Conservation (phyloP, 495 filamentous ascomycete species). For the Talaromyces ruber region DNA sequence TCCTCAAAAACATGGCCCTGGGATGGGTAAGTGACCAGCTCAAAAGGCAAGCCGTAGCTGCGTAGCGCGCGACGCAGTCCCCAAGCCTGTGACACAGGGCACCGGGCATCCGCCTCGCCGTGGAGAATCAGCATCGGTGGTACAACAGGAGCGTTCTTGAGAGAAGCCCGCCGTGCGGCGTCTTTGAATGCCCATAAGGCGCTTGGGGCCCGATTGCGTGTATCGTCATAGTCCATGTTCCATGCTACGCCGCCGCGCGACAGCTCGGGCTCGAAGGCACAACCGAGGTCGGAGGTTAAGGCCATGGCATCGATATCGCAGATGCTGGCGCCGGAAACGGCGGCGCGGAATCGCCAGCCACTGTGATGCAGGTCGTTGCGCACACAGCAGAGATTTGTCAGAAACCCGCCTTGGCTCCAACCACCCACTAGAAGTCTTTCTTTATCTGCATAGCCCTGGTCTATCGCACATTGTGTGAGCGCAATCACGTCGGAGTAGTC, state of each 20-base stretch:
- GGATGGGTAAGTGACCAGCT: constrained; percentile 11
- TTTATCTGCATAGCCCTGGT: constrained; percentile 15
- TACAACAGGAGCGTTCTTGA: constrained; percentile 1
- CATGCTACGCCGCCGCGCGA: constrained; percentile 12
- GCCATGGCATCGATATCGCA: constrained; percentile 16
- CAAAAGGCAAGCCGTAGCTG: constrained; percentile 10
- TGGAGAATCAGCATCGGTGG: constrained; percentile 18
- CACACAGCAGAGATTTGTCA: constrained; percentile 13
- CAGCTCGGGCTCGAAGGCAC: constrained; percentile 12
- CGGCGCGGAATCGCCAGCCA: constrained; percentile 12
- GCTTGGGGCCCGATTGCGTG: constrained; percentile 10
- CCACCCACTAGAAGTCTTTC: constrained; percentile 18
- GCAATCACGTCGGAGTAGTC: constrained; percentile 24
- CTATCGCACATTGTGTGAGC: constrained; percentile 16
- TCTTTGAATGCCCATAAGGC: constrained; percentile 13
- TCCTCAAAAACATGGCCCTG: constrained; percentile 12
- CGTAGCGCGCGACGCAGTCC: constrained; percentile 9
- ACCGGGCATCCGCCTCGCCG: constrained; percentile 13
- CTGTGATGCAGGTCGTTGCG: constrained; percentile 7
- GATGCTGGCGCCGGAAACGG: constrained; percentile 14
- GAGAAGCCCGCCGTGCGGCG: constrained; percentile 3
- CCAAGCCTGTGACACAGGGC: constrained; percentile 14
- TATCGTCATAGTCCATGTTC: constrained; percentile 12
- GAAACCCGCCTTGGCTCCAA: constrained; percentile 23
- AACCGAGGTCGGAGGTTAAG: constrained; percentile 11